phyloP scores from a whole-genome alignment of 1,139 yeast species.

The Sporopachydermia cereana region DNA sequence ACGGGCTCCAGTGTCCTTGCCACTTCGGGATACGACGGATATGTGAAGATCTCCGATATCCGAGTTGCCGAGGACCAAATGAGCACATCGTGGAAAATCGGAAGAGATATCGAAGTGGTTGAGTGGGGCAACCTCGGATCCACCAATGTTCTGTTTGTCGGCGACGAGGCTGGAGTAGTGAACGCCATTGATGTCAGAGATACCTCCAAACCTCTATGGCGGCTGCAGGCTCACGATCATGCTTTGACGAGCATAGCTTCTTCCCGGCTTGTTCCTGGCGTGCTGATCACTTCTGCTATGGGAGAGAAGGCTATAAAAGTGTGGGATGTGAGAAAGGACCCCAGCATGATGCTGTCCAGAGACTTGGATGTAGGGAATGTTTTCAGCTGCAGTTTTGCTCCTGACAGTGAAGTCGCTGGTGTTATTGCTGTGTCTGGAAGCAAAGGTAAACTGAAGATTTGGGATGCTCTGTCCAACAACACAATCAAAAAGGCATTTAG shows the following conservation, averaged over 20 bases:
- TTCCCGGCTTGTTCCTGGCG: constrained; percentile 56
- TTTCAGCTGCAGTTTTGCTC: constrained; percentile 70
- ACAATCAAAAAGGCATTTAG: constrained; percentile 65
- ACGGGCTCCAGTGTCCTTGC: constrained; percentile 57
- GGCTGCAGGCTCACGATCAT: constrained; percentile 92
- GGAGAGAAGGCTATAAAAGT: constrained; percentile 78
- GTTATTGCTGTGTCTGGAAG: constrained; percentile 84
- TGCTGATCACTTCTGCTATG: constrained; percentile 82
- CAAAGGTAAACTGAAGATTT: constrained; percentile 70
- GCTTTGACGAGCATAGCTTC: constrained; percentile 78
- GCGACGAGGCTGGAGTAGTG: constrained; percentile 86
- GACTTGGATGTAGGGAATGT: constrained; percentile 96
- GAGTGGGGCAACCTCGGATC: constrained; percentile 42
- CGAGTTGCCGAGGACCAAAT: constrained; percentile 58
- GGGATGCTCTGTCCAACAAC: constrained; percentile 82
- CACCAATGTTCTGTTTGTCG: constrained; percentile 67
- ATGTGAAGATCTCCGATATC: constrained; percentile 72
- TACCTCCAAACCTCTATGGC: constrained; percentile 70
- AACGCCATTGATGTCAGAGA: constrained; percentile 79
- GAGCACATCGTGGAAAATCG: constrained; percentile 53
- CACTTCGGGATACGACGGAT: constrained; percentile 88
- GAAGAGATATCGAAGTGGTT: constrained; percentile 79
- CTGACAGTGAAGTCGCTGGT: constrained; percentile 81
- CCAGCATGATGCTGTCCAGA: constrained; percentile 82
- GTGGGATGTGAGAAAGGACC: constrained; percentile 69